A percentile compares a stretch with the other conserved stretches of the same genome.
These are phyloP conservation scores for Candida glucosophila DNA, from an alignment of 1,139 yeast species.

Conservation along the genomic window DNA sequence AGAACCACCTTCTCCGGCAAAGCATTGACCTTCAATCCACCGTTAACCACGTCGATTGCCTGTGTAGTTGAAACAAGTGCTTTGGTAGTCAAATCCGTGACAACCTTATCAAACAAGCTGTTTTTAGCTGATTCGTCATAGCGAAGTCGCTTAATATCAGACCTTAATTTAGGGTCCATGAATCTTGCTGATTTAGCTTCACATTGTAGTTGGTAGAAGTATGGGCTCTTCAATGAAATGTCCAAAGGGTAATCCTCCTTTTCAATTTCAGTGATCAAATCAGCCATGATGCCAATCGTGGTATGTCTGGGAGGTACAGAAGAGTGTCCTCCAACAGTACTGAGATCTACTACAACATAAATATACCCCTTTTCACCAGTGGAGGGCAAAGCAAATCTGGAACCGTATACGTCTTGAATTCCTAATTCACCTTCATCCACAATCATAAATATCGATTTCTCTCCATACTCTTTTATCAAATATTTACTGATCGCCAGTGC, in stretches of 20 bases:
- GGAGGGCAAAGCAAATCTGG: slow-evolving; percentile 26
- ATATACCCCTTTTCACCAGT: slow-evolving; percentile 34
- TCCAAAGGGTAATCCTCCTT: slow-evolving; percentile 21
- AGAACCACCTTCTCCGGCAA: slow-evolving; percentile 24
- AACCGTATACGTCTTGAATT: slow-evolving; percentile 15
- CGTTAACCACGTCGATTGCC: slow-evolving; percentile 23
- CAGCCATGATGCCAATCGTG: slow-evolving; percentile 32
- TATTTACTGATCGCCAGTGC: slow-evolving; percentile 12
- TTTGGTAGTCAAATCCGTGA: slow-evolving; percentile 9
- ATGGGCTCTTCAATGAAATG: slow-evolving; percentile 30
- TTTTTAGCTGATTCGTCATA: slow-evolving; percentile 17
- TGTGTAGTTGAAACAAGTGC: slow-evolving; percentile 25
- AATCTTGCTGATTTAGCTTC: slow-evolving; percentile 22
- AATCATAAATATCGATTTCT: slow-evolving; percentile 26
- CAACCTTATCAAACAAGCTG: too few relatives aligned
- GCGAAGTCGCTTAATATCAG: slow-evolving; percentile 19
- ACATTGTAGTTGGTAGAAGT: slow-evolving; percentile 29
- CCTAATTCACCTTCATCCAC: slow-evolving; percentile 35
- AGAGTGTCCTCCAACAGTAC: slow-evolving; percentile 32
- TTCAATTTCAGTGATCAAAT: slow-evolving; percentile 26
- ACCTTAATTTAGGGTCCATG: slow-evolving; percentile 3
- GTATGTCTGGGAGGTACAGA: slow-evolving; percentile 38
- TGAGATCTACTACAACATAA: slow-evolving; percentile 22
- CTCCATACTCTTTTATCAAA: slow-evolving; percentile 18
- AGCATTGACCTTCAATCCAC: slow-evolving; percentile 30